Base-by-base conservation (phyloP, 2,329 filamentous ascomycete species). In the Talaromyces piceae region DNA sequence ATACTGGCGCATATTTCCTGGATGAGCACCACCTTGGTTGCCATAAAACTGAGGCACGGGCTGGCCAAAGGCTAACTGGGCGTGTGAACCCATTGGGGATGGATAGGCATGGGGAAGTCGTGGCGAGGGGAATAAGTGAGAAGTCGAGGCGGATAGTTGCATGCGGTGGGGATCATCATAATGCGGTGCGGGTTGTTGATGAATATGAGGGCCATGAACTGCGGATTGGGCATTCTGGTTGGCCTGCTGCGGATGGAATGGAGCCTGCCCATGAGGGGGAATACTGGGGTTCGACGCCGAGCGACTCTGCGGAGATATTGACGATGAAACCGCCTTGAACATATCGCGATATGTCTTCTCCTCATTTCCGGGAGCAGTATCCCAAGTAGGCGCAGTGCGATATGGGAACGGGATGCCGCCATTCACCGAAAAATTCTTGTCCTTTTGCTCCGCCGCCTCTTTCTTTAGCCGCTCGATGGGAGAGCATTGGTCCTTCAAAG, bases 311-410 rank as follows among this genome's bases (percentile, higher is more conserved):
- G 86, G 84, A 1, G 87, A 87, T 16, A 84, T 81, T 45, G 85
- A 75, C 0, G 84, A 73, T 71, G 54, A 80, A 73, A 47, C 82
- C 74, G 59, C 82, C 59, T 94, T 88, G 67, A 96, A 93, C 62
- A 88, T 82, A 60, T 91, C 82, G 47, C 82, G 80, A 67, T 91
- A 95, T 0, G 82, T 87, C 61, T 87, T 88, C 57, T 94, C 87
- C 41, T 80, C 76, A 57, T 88, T 86, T 18, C 84, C 82, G 45
- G 81, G 73, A 22, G 83, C 71, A 54, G 83, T 81, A 54, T 86
- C 83, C 91, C 93, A 98, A 0, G 86, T 91, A 0, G 90, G 90
- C 9, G 78, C 75, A 1, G 93, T 97, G 60, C 89, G 85, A 68
- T 86, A 96, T 3, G 91, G 84, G 25, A 86, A 86, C 31, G 86